Evolutionary conservation across 768 basidiomycete genomes (phyloP).

Genomic region (Chalciporus sphaerocephalus): DNA sequence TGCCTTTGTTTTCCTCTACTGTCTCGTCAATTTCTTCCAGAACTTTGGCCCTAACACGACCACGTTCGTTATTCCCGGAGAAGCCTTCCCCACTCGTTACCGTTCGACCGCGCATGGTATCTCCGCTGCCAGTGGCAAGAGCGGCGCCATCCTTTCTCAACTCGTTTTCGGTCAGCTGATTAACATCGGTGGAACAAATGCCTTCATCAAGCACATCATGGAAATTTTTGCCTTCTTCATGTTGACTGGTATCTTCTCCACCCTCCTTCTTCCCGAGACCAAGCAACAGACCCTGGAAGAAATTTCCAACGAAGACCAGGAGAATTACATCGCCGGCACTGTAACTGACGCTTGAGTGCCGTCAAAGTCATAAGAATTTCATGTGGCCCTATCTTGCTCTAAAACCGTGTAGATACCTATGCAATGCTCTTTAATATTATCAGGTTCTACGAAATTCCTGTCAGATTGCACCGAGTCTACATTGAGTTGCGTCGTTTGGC

Average conservation of each 20-base stretch:
- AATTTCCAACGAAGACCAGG: slow-evolving; percentile 67
- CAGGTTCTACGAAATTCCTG: background rate
- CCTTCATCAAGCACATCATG: slow-evolving; percentile 65
- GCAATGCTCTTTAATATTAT: slow-evolving; percentile 1
- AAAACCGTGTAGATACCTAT: slow-evolving; percentile 4
- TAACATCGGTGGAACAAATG: slow-evolving; percentile 62
- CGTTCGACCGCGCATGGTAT: slow-evolving; percentile 84
- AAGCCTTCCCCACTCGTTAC: slow-evolving; percentile 85
- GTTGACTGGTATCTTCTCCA: slow-evolving; percentile 80
- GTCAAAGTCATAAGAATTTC: background rate
- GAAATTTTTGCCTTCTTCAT: slow-evolving; percentile 85
- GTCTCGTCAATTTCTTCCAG: slow-evolving; percentile 86
- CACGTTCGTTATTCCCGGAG: slow-evolving; percentile 78
- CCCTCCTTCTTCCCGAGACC: slow-evolving; percentile 76
- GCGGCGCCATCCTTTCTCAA: slow-evolving; percentile 78
- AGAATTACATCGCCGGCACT: slow-evolving; percentile 45
- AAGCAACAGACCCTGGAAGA: slow-evolving; percentile 64
- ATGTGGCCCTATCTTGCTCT: background rate
- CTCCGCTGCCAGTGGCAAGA: slow-evolving; percentile 76
- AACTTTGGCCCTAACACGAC: slow-evolving; percentile 83
- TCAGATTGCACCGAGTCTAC: background rate
- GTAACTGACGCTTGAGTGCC: slow-evolving; percentile 7
- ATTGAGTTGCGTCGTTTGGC: too few relatives aligned
- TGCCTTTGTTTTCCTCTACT: slow-evolving; percentile 80
- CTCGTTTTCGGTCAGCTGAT: slow-evolving; percentile 67